Conservation (phyloP, 768 basidiomycete species). For the Suillus plorans region DNA sequence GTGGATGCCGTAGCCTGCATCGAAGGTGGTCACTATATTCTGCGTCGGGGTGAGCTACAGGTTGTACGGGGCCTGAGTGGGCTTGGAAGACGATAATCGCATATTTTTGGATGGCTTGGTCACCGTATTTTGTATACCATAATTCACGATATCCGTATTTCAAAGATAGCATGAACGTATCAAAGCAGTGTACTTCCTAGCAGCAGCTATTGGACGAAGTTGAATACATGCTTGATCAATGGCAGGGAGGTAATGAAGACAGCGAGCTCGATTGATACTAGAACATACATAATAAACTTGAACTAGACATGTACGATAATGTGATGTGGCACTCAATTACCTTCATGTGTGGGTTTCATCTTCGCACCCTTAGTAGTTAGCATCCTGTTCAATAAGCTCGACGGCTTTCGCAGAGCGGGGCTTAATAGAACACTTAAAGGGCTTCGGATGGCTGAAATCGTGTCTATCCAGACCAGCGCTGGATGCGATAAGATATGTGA, state of each 20-base stretch:
- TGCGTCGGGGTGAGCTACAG: conserved; percentile 41
- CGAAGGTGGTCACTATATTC: conserved; percentile 44
- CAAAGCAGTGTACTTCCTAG: too few species aligned
- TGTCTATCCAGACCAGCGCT: not conserved
- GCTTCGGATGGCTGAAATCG: not conserved
- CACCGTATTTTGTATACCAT: too few species aligned
- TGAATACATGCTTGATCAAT: too few species aligned
- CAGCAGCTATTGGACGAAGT: too few species aligned
- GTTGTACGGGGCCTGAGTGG: not conserved
- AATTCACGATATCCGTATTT: too few species aligned
- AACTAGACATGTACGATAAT: not conserved
- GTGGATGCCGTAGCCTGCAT: conserved; percentile 15
- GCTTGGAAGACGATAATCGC: too few species aligned
- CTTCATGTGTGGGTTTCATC: not conserved
- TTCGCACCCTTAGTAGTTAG: not conserved
- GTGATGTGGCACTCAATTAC: not conserved
- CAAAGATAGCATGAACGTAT: too few species aligned
- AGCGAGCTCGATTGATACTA: too few species aligned
- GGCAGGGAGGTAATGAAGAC: too few species aligned
- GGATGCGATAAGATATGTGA: not conserved
- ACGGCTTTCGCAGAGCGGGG: not conserved
- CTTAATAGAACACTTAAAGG: not conserved
- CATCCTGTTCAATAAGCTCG: not conserved
- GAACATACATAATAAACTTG: too few species aligned
- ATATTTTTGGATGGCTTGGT: not conserved